phyloP scores from a whole-genome alignment of 441 rosid genomes.

The Cnidoscolus chayamansa region DNA sequence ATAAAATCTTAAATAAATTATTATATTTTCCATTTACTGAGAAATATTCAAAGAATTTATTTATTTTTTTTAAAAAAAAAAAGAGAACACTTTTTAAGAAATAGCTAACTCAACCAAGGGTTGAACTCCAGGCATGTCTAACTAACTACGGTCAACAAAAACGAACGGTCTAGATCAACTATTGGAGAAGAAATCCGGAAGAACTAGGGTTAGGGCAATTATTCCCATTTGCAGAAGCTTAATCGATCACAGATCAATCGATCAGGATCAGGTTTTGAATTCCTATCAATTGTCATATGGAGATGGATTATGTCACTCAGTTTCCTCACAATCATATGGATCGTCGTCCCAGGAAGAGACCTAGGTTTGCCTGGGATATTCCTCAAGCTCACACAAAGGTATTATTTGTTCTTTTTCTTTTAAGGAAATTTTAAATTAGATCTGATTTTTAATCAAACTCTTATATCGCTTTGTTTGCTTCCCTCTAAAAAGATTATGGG shows the following conservation, averaged over 20 bases:
- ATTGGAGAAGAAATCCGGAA: conserved; percentile 14
- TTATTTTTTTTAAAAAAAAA: not conserved
- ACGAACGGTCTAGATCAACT: conserved; percentile 24
- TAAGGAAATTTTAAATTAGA: not conserved
- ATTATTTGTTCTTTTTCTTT: conserved; percentile 8
- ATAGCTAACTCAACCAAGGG: conserved; percentile 34
- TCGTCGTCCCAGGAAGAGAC: conserved; percentile 62
- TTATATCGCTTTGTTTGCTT: not conserved
- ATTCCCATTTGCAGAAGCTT: conserved; percentile 8
- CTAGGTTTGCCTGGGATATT: conserved; percentile 53
- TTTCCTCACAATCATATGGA: conserved; percentile 51
- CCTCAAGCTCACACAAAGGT: conserved; percentile 50
- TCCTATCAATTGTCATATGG: conserved; percentile 30
- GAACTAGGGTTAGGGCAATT: conserved; percentile 25
- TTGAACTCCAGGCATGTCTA: conserved; percentile 10
- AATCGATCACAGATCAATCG: conserved; percentile 17
- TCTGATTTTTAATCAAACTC: not conserved
- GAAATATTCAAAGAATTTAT: not conserved
- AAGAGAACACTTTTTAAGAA: not conserved
- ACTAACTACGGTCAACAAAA: conserved; percentile 24
- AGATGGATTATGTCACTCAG: conserved; percentile 49
- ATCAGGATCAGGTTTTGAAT: conserved; percentile 13
- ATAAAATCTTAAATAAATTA: too few relatives aligned
- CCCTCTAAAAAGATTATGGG: not conserved
- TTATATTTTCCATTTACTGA: too few relatives aligned